Evolutionary conservation across 257 asterid genomes (phyloP).

Genomic region (Jacaranda mimosifolia): DNA sequence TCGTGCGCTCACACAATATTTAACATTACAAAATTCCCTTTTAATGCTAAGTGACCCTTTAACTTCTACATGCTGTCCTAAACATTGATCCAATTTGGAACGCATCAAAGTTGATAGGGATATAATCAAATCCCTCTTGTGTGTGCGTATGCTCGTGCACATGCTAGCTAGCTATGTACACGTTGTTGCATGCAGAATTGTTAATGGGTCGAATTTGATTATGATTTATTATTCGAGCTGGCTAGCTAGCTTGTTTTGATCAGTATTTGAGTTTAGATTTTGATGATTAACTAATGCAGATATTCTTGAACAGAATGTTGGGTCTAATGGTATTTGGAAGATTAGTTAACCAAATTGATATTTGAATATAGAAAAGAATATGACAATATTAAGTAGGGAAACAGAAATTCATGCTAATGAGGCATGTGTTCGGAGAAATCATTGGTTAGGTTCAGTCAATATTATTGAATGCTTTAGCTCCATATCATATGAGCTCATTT

Average conservation of each 20-base stretch:
- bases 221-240: background rate
- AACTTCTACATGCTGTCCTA: constrained; percentile 29
- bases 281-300: background rate
- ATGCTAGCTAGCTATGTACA: background rate
- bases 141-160: background rate
- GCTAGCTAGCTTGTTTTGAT: background rate
- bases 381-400: background rate
- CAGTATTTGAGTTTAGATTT: background rate
- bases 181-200: background rate
- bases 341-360: background rate
- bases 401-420: background rate
- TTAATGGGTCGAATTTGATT: background rate
- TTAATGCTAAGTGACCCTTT: constrained; percentile 34
- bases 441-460: background rate
- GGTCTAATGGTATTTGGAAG: background rate
- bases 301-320: background rate
- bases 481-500: no score
- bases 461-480: no score
- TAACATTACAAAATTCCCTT: constrained; percentile 36
- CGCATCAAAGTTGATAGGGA: background rate
- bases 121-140: background rate
- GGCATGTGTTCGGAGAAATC: background rate
- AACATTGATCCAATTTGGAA: constrained; percentile 20
- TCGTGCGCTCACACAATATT: constrained; percentile 43
- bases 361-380: background rate